phyloP scores from a whole-genome alignment of 2,329 filamentous ascomycete species.

The Penicillium verrucosum region DNA sequence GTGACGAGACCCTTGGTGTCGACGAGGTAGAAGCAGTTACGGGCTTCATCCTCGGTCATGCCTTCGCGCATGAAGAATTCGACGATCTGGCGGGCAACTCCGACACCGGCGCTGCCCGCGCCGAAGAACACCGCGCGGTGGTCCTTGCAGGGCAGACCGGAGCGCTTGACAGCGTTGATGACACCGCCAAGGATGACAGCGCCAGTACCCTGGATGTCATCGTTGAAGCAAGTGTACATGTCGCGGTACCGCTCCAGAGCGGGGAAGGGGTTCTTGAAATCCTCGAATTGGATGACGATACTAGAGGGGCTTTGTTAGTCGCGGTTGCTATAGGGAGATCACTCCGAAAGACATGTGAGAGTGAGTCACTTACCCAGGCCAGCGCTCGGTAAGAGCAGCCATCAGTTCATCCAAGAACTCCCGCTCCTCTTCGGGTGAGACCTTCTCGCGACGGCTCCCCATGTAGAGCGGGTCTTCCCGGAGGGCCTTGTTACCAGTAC shows the following conservation, averaged over 20 bases:
- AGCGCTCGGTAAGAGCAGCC: slow-evolving; percentile 76
- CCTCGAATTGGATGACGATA: slow-evolving; percentile 88
- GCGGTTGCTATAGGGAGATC: slow-evolving; percentile 41
- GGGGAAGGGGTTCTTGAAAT: slow-evolving; percentile 96
- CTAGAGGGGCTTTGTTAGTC: slow-evolving; percentile 38
- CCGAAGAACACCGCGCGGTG: slow-evolving; percentile 96
- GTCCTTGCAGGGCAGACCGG: slow-evolving; percentile 78
- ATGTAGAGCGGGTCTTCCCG: slow-evolving; percentile 85
- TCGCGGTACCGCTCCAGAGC: slow-evolving; percentile 87
- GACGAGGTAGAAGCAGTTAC: slow-evolving; percentile 92
- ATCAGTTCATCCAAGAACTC: slow-evolving; percentile 98
- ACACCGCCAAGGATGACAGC: slow-evolving; percentile 87
- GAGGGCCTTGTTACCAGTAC: slow-evolving; percentile 61
- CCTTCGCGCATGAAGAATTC: slow-evolving; percentile 95
- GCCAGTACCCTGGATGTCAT: slow-evolving; percentile 96
- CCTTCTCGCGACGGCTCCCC: slow-evolving; percentile 79
- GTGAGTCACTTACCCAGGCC: slow-evolving; percentile 56
- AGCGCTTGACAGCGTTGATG: slow-evolving; percentile 74
- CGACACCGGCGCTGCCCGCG: slow-evolving; percentile 90
- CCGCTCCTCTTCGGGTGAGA: slow-evolving; percentile 72
- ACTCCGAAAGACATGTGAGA: slow-evolving; percentile 12
- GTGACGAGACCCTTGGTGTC: slow-evolving; percentile 97
- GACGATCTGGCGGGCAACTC: slow-evolving; percentile 95
- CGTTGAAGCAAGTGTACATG: slow-evolving; percentile 93
- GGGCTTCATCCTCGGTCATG: slow-evolving; percentile 80